Conservation (phyloP, 352 stramenopile genomes). For the Phytophthora foliorum region DNA sequence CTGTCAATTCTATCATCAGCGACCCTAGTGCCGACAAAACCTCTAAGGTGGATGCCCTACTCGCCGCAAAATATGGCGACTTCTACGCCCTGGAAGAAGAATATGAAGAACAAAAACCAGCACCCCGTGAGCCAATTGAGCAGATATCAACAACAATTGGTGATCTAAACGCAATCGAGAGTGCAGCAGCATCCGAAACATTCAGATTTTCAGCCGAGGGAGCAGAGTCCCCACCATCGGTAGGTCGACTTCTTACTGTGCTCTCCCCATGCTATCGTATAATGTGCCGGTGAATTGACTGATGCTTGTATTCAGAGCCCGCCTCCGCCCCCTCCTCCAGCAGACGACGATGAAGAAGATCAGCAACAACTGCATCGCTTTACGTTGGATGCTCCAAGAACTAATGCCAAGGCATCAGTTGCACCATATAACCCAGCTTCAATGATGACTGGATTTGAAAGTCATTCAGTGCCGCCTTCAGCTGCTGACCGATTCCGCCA, state of each 20-base stretch:
- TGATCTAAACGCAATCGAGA: neutral
- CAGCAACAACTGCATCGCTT: conserved; percentile 44
- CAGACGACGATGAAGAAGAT: conserved; percentile 54
- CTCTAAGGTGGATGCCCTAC: conserved; percentile 34
- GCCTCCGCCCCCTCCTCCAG: conserved; percentile 59
- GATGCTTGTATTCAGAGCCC: conserved; percentile 42
- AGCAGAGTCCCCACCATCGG: conserved; percentile 27
- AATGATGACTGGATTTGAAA: neutral
- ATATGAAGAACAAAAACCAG: conserved; percentile 6
- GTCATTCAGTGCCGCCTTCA: conserved; percentile 1
- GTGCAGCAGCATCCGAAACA: neutral
- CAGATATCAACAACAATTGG: neutral
- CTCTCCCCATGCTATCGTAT: neutral
- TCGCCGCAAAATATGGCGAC: conserved; percentile 44
- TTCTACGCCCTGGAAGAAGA: conserved; percentile 36
- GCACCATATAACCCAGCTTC: neutral
- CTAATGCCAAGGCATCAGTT: neutral
- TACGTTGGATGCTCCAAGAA: conserved; percentile 19
- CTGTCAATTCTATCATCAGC: neutral
- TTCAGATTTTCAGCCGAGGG: neutral
- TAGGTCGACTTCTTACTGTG: conserved; percentile 14
- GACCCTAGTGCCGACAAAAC: conserved; percentile 3
- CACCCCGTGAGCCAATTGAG: conserved; percentile 2
- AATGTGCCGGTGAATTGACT: conserved; percentile 4
- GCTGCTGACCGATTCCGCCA: conserved; percentile 43